A percentile compares a stretch with the other conserved stretches of the same genome.
These are phyloP conservation scores for Coelastrella sp. DNA, from an alignment of 139 green algal genomes.

Conservation along the genomic window DNA sequence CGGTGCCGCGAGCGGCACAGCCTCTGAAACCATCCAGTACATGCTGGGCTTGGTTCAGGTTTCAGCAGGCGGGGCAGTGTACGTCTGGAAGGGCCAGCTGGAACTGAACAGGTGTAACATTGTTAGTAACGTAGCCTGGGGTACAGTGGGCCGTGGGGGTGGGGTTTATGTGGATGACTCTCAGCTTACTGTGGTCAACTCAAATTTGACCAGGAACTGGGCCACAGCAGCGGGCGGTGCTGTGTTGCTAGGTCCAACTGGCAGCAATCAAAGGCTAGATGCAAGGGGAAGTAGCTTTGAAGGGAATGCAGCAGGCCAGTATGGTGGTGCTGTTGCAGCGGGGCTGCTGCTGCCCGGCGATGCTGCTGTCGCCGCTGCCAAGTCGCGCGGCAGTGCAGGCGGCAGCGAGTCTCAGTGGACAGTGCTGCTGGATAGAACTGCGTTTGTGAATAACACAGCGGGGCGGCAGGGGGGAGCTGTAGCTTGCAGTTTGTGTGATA, in stretches of 20 bases:
- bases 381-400: not conserved
- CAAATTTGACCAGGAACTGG: constrained; percentile 6
- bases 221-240: constrained; percentile 12
- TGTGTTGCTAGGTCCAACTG: not conserved
- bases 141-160: not conserved
- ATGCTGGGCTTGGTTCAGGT: constrained; percentile 37
- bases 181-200: not conserved
- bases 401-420: not conserved
- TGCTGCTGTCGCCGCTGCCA: not conserved
- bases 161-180: constrained; percentile 36
- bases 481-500: constrained; percentile 29
- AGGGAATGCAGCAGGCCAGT: not conserved
- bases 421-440: not conserved
- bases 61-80: constrained; percentile 11
- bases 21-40: constrained; percentile 31
- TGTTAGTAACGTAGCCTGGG: constrained; percentile 14
- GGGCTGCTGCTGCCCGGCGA: constrained; percentile 40
- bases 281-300: not conserved
- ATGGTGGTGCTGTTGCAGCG: constrained; percentile 17
- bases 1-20: not conserved
- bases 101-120: not conserved
- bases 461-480: constrained; percentile 26
- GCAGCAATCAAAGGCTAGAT: not conserved
- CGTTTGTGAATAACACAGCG: not conserved
- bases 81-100: constrained; percentile 24